A percentile compares a stretch with the other conserved stretches of the same genome.
These are phyloP conservation scores for Mortierella alpina DNA, from an alignment of 192 early-diverging fungal genomes.

Conservation along the genomic window DNA sequence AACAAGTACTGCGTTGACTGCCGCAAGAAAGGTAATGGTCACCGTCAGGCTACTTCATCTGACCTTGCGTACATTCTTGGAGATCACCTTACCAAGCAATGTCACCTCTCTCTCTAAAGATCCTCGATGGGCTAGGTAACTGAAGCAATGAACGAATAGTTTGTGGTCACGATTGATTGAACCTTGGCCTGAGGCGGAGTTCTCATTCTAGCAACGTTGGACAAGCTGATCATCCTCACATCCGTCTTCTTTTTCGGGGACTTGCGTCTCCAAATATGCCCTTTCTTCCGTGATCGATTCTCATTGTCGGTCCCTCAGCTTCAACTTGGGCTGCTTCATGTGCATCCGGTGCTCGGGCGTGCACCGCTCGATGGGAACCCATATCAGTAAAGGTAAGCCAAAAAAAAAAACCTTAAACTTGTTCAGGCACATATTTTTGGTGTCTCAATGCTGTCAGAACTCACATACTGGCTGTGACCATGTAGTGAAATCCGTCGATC, in stretches of 20 bases:
- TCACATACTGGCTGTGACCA: background rate
- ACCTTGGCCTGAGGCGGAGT: background rate
- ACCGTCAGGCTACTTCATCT: background rate
- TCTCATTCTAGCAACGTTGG: background rate
- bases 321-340: constrained; percentile 70
- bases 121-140: constrained; percentile 52
- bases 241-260: background rate
- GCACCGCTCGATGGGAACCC: constrained; percentile 87
- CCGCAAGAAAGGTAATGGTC: constrained; percentile 72
- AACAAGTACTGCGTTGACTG: constrained; percentile 86
- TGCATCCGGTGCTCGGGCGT: constrained; percentile 79
- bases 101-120: constrained; percentile 12
- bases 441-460: background rate
- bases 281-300: background rate
- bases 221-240: background rate
- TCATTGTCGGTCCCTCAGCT: background rate
- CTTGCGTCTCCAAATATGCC: too few relatives aligned
- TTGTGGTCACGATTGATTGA: too few relatives aligned
- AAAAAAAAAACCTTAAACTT: background rate
- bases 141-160: too few relatives aligned
- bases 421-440: background rate
- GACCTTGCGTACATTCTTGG: too few relatives aligned
- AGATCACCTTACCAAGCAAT: background rate
- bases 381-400: constrained; percentile 83
- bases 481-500: constrained; percentile 84